These are phyloP conservation scores for Auxenochlorella pyrenoidosa DNA, from an alignment of 139 green algal species.

Conservation along the genomic window DNA sequence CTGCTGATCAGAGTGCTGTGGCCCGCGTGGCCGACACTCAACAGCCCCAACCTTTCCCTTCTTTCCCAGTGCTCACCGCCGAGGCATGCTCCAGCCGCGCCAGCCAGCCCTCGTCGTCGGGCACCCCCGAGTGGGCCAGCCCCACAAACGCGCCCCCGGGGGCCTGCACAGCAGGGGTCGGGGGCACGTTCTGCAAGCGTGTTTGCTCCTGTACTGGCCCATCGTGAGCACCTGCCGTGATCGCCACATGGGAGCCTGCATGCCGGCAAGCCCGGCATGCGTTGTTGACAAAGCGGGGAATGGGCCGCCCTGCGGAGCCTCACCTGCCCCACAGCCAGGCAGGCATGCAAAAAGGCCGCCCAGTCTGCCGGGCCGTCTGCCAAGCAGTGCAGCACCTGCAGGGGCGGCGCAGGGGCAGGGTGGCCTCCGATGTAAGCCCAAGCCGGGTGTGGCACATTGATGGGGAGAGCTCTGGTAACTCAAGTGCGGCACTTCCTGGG, in stretches of 20 bases:
- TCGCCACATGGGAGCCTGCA: too few relatives aligned
- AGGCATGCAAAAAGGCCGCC: constrained; percentile 13
- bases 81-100: constrained; percentile 16
- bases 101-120: constrained; percentile 12
- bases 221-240: not conserved
- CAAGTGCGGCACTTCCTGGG: too few relatives aligned
- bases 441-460: too few relatives aligned
- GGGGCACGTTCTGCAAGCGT: too few relatives aligned
- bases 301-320: not conserved
- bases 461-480: too few relatives aligned
- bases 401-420: not conserved
- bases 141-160: constrained; percentile 11
- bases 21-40: too few relatives aligned
- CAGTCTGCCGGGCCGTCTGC: not conserved
- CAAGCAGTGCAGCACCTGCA: constrained; percentile 28
- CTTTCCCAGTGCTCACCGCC: not conserved
- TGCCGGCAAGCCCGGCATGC: too few relatives aligned
- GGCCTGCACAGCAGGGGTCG: not conserved
- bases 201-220: too few relatives aligned
- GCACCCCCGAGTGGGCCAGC: constrained; percentile 9
- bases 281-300: too few relatives aligned
- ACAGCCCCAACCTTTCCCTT: too few relatives aligned
- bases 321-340: constrained; percentile 1
- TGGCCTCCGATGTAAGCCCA: too few relatives aligned
- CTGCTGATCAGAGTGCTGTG: too few relatives aligned